These are phyloP conservation scores for Kentomonas sorsogonicus DNA, from an alignment of 208 protist species.

Conservation along the genomic window DNA sequence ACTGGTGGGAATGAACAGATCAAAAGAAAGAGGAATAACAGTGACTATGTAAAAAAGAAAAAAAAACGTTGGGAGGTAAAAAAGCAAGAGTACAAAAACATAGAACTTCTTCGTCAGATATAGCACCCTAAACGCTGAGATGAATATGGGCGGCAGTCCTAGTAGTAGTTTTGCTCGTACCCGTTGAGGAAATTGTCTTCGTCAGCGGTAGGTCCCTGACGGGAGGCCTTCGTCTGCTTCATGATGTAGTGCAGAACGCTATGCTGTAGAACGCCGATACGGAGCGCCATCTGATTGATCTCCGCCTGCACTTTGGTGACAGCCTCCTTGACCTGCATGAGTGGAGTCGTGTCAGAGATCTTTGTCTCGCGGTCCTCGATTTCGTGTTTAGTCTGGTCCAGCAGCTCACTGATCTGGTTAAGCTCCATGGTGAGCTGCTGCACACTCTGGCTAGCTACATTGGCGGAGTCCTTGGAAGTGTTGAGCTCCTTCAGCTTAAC, in stretches of 20 bases:
- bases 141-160: constrained; percentile 3
- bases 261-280: constrained; percentile 86
- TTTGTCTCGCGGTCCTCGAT: constrained; percentile 83
- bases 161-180: constrained; percentile 13
- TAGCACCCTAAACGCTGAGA: constrained; percentile 10
- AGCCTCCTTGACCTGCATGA: constrained; percentile 88
- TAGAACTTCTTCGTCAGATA: constrained; percentile 6
- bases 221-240: constrained; percentile 68
- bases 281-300: constrained; percentile 87
- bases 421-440: constrained; percentile 85
- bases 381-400: constrained; percentile 82
- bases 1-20: too few relatives aligned
- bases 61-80: constrained; percentile 10
- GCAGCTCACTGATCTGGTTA: constrained; percentile 79
- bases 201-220: constrained; percentile 23
- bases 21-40: constrained; percentile 6
- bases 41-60: constrained; percentile 8
- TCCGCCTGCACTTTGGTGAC: constrained; percentile 78
- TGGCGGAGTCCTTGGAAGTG: constrained; percentile 66
- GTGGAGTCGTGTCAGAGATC: constrained; percentile 83
- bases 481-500: constrained; percentile 85
- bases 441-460: constrained; percentile 75
- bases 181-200: constrained; percentile 12
- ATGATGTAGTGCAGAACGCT: constrained; percentile 84
- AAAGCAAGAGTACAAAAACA: constrained; percentile 15